Evolutionary conservation across 306 rosid genomes (phyloP).

Genomic region (Cicer yamashitae): DNA sequence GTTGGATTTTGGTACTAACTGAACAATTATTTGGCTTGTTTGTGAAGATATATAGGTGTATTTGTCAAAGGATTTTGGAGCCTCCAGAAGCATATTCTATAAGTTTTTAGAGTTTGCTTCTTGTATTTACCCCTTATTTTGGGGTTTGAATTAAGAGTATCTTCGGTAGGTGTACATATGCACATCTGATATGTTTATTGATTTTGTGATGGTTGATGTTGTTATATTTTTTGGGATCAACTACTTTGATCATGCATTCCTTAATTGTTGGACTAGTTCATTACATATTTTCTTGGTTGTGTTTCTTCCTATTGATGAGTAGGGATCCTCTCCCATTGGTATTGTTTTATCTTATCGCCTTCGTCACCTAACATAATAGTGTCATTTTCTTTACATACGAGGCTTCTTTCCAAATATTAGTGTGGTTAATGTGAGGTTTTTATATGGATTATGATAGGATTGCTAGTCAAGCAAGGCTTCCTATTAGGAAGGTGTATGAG

Average conservation of each 20-base stretch:
- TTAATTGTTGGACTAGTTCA: slow-evolving; percentile 1
- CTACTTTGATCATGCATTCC: slow-evolving; percentile 19
- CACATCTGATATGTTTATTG: background rate
- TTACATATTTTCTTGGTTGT: slow-evolving; percentile 26
- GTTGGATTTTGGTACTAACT: slow-evolving; percentile 22
- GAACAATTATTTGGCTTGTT: slow-evolving; percentile 13
- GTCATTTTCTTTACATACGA: background rate
- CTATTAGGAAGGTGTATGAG: no score
- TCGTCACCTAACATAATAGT: slow-evolving; percentile 5
- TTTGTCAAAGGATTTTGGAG: slow-evolving; percentile 29
- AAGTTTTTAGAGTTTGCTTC: slow-evolving; percentile 16
- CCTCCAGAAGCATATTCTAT: background rate
- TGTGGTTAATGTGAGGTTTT: background rate
- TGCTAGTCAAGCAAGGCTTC: no score
- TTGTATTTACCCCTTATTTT: background rate
- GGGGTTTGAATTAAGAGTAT: background rate
- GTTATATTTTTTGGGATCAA: slow-evolving; percentile 31
- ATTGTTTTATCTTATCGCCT: slow-evolving; percentile 29
- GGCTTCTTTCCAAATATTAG: background rate
- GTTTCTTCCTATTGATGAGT: slow-evolving; percentile 6
- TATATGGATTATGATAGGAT: background rate
- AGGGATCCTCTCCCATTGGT: background rate
- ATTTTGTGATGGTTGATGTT: background rate
- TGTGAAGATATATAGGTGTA: slow-evolving; percentile 35
- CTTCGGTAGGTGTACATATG: background rate